Evolutionary conservation across 108 stramenopile species (phyloP).

Genomic region (Nitzschia putrida): DNA sequence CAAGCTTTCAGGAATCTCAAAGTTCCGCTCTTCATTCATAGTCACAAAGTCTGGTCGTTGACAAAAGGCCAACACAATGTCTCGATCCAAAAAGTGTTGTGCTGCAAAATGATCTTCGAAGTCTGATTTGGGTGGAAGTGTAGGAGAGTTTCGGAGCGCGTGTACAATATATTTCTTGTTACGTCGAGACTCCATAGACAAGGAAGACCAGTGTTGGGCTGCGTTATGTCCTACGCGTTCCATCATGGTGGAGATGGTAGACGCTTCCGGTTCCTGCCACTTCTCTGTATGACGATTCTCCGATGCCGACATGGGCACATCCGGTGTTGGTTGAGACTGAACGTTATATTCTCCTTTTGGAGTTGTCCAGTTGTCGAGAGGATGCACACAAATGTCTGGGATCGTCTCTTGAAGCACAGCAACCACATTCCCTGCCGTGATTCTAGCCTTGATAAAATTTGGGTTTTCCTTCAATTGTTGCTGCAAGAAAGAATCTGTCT

Average conservation of each 20-base stretch:
- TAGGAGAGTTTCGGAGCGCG: conserved; percentile 9
- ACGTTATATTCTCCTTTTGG: too few species aligned
- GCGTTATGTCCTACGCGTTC: conserved; percentile 2
- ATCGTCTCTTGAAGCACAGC: too few species aligned
- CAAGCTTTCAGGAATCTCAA: conserved; percentile 34
- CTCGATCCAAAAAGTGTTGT: conserved; percentile 29
- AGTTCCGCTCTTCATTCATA: conserved; percentile 24
- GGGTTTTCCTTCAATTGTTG: too few species aligned
- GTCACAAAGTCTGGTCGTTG: conserved; percentile 33
- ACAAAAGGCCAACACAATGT: conserved; percentile 40
- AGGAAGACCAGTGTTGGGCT: conserved; percentile 7
- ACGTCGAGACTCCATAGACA: conserved; percentile 15
- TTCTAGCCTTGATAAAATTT: too few species aligned
- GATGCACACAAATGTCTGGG: too few species aligned
- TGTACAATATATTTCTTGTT: conserved; percentile 40
- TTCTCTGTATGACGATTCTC: too few species aligned
- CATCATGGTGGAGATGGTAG: not conserved
- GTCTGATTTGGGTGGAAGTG: conserved; percentile 31
- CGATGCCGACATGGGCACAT: too few species aligned
- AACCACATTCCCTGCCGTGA: too few species aligned
- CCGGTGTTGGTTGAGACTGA: too few species aligned
- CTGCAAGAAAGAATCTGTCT: too few species aligned
- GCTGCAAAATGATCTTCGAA: conserved; percentile 39
- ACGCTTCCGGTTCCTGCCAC: too few species aligned
- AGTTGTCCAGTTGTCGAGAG: too few species aligned